phyloP scores from a whole-genome alignment of 306 rosid genomes.

The Ochetophila trinervis region DNA sequence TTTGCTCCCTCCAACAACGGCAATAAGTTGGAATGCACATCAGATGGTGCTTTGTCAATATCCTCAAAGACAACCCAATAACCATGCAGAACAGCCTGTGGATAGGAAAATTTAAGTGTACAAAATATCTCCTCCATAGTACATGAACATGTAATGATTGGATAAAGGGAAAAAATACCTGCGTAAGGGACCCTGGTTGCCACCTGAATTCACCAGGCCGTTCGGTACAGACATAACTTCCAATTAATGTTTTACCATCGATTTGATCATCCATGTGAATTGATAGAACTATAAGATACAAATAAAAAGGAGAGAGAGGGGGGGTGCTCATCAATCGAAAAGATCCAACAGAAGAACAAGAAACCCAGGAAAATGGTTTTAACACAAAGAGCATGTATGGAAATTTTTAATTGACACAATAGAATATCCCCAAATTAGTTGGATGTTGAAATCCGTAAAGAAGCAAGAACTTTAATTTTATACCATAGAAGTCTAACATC shows the following conservation, averaged over 20 bases:
- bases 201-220: conserved; percentile 89
- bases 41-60: conserved; percentile 84
- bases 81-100: conserved; percentile 81
- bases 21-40: conserved; percentile 66
- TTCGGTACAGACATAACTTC: conserved; percentile 80
- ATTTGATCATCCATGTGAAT: conserved; percentile 96
- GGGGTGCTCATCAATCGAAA: neutral
- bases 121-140: neutral
- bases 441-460: too few relatives aligned
- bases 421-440: too few relatives aligned
- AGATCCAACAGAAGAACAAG: neutral
- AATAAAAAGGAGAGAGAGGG: conserved; percentile 7
- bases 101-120: conserved; percentile 3
- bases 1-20: conserved; percentile 72
- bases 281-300: conserved; percentile 57
- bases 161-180: conserved; percentile 49
- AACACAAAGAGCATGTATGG: neutral
- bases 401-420: too few relatives aligned
- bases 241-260: conserved; percentile 79
- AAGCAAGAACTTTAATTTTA: too few relatives aligned
- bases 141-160: neutral
- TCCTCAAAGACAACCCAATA: conserved; percentile 96
- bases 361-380: neutral
- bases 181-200: conserved; percentile 97
- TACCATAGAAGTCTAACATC: too few relatives aligned